Evolutionary conservation across 2,329 filamentous ascomycete genomes (phyloP).

Genomic region (Neodidymelliopsis sp.): DNA sequence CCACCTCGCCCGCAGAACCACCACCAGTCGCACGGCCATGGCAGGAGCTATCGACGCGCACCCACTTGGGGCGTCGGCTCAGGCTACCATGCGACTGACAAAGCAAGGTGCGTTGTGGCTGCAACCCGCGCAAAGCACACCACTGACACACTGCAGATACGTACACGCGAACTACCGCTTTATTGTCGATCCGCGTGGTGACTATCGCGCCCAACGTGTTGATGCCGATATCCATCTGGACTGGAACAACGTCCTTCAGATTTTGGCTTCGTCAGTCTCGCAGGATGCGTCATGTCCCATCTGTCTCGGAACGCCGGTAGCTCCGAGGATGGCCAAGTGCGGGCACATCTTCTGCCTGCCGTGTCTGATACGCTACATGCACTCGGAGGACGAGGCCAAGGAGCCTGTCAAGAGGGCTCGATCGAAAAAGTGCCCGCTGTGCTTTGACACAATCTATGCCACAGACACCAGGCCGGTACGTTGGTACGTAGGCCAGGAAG

Average conservation of each 20-base stretch:
- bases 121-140: background rate
- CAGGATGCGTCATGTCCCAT: conserved; percentile 92
- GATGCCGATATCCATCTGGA: conserved; percentile 91
- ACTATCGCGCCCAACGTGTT: conserved; percentile 80
- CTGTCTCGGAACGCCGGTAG: conserved; percentile 89
- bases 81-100: conserved; percentile 88
- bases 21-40: conserved; percentile 62
- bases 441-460: conserved; percentile 92
- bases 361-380: conserved; percentile 95
- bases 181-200: conserved; percentile 82
- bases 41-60: conserved; percentile 66
- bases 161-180: conserved; percentile 98
- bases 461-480: conserved; percentile 87
- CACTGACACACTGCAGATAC: conserved; percentile 61
- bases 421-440: conserved; percentile 97
- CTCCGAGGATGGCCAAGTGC: conserved; percentile 95
- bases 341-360: conserved; percentile 97
- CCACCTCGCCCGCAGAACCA: conserved; percentile 74
- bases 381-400: conserved; percentile 73
- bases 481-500: conserved; percentile 91
- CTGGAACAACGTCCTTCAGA: conserved; percentile 89
- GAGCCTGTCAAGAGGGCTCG: conserved; percentile 72
- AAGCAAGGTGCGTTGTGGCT: conserved; percentile 70
- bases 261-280: conserved; percentile 88
- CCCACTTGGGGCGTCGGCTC: conserved; percentile 86